Evolutionary conservation across 176 grass and related monocot genomes (phyloP).

Genomic region (Phoenix roebelenii): DNA sequence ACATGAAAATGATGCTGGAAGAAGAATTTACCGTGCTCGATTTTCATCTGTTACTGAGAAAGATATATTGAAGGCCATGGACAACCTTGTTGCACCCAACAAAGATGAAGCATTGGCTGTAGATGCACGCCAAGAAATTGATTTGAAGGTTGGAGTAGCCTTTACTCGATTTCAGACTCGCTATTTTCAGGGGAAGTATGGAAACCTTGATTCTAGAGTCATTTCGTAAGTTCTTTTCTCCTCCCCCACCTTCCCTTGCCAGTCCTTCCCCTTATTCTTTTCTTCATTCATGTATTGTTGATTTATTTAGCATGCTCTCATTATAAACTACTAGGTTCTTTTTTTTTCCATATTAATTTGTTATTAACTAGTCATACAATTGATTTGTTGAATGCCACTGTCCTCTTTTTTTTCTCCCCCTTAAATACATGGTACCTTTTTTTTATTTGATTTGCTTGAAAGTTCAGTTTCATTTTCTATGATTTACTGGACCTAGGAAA

Average conservation of each 20-base stretch:
- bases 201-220: constrained; percentile 97
- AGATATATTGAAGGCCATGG: constrained; percentile 76
- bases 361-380: no score
- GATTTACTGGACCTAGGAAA: no score
- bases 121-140: constrained; percentile 95
- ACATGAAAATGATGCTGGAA: constrained; percentile 65
- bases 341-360: no score
- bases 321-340: no score
- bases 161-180: constrained; percentile 98
- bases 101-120: constrained; percentile 82
- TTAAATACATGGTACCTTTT: no score
- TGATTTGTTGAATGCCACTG: no score
- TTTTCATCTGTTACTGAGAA: constrained; percentile 95
- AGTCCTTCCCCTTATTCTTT: not conserved
- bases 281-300: constrained; percentile 4
- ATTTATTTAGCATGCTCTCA: no score
- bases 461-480: no score
- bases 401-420: no score
- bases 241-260: not conserved
- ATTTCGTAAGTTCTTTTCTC: constrained; percentile 82
- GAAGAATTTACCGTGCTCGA: constrained; percentile 71
- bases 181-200: constrained; percentile 96
- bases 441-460: no score
- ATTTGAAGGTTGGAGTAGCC: constrained; percentile 93
- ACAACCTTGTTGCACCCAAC: constrained; percentile 72